Evolutionary conservation across 169 alveolate genomes (phyloP).

Genomic region (Besnoitia besnoiti): DNA sequence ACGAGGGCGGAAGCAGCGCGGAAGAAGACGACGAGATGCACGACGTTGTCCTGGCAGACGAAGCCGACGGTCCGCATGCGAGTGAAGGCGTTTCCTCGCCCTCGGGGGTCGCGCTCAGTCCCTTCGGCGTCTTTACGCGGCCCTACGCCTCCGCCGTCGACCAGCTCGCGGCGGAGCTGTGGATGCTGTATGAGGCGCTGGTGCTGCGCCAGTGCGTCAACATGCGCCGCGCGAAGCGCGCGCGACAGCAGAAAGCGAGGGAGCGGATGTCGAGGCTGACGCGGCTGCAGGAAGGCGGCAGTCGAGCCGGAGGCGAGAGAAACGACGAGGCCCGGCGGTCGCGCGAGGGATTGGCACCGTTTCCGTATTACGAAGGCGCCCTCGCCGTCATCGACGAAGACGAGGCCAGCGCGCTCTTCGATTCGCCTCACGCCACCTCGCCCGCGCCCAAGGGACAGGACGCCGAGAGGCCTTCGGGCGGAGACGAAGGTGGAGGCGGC

Average conservation of each 20-base stretch:
- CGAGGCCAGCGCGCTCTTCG: neutral
- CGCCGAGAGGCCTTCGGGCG: neutral
- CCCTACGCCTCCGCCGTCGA: neutral
- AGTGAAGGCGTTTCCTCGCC: neutral
- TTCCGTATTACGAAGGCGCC: neutral
- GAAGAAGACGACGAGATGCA: neutral
- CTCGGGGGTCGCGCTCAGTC: neutral
- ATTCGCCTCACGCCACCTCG: neutral
- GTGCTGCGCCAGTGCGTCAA: neutral
- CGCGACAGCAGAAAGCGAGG: neutral
- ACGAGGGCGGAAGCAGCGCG: neutral
- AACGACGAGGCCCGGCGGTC: neutral
- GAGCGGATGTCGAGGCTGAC: neutral
- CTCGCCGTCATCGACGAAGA: neutral
- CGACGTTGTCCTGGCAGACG: neutral
- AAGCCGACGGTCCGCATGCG: neutral
- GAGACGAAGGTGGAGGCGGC: no score
- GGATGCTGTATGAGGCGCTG: slow-evolving; percentile 29
- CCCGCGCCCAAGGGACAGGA: neutral
- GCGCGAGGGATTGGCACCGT: neutral
- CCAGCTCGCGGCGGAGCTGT: slow-evolving; percentile 10
- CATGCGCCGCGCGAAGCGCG: neutral
- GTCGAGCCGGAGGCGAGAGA: no score
- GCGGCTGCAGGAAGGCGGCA: neutral
- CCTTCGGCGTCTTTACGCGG: slow-evolving; percentile 21